Conservation (phyloP, 257 asterid genomes). For the Avicennia marina region DNA sequence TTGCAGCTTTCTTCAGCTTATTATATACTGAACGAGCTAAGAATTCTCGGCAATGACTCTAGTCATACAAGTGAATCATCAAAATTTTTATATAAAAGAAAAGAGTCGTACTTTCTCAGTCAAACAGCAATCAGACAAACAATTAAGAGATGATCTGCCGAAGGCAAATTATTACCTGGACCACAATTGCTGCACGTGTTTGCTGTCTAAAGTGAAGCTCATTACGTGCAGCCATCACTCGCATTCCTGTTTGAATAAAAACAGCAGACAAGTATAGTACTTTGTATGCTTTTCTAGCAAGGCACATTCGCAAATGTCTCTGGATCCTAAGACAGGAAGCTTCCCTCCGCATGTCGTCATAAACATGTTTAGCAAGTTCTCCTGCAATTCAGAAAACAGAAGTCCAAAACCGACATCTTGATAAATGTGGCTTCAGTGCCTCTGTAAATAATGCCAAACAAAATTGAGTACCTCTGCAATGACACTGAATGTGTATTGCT, state of each 20-base stretch:
- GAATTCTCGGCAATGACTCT: slow-evolving; percentile 85
- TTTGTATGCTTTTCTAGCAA: slow-evolving; percentile 76
- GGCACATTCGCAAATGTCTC: slow-evolving; percentile 70
- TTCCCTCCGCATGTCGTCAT: slow-evolving; percentile 74
- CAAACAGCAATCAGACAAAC: no score
- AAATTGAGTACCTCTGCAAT: slow-evolving; percentile 74
- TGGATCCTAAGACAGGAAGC: slow-evolving; percentile 76
- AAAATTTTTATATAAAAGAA: no score
- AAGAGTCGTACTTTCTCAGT: no score
- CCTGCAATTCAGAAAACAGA: slow-evolving; percentile 46
- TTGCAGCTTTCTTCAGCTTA: slow-evolving; percentile 72
- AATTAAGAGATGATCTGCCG: no score
- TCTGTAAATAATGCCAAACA: neutral
- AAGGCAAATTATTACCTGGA: slow-evolving; percentile 85
- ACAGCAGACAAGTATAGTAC: slow-evolving; percentile 64
- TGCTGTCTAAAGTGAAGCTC: slow-evolving; percentile 81
- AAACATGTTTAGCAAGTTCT: slow-evolving; percentile 64
- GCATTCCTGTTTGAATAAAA: slow-evolving; percentile 82
- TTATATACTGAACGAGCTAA: slow-evolving; percentile 56
- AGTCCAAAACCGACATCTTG: slow-evolving; percentile 4
- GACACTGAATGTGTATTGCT: slow-evolving; percentile 64
- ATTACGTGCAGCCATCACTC: slow-evolving; percentile 92
- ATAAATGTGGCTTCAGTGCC: no score
- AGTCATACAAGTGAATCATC: slow-evolving; percentile 23
- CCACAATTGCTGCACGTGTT: slow-evolving; percentile 73